phyloP scores from a whole-genome alignment of 2,329 filamentous ascomycete species.

The Fragosphaeria purpurea region DNA sequence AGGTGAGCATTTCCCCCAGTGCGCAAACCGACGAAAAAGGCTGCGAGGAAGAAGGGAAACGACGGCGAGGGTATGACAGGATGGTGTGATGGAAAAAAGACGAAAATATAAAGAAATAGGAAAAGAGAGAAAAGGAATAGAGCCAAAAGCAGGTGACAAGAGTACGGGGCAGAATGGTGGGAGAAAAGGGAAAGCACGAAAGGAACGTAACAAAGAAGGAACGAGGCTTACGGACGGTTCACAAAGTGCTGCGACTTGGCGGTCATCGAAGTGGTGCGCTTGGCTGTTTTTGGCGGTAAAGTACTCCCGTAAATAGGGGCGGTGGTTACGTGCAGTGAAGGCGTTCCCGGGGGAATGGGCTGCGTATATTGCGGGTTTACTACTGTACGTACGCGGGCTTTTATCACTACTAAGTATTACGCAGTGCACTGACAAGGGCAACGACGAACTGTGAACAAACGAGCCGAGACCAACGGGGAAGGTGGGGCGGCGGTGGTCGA shows the following conservation, averaged over 20 bases:
- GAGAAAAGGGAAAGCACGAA: neutral
- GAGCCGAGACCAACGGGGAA: neutral
- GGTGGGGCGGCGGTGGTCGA: conserved; percentile 1
- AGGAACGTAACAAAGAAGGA: neutral
- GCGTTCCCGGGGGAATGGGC: conserved; percentile 4
- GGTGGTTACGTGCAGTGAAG: conserved; percentile 2
- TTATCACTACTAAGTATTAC: no score
- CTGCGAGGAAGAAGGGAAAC: no score
- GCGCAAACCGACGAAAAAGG: no score
- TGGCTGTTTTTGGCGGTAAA: no score
- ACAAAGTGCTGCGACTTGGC: neutral
- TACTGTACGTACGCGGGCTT: neutral
- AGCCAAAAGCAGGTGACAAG: neutral
- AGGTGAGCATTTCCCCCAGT: no score
- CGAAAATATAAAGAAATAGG: neutral
- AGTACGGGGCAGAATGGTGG: neutral
- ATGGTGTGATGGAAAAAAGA: neutral
- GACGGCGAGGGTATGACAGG: no score
- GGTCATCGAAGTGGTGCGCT: neutral
- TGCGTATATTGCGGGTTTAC: conserved; percentile 1
- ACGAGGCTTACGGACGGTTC: conserved; percentile 5
- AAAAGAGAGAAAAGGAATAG: neutral
- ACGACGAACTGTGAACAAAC: neutral
- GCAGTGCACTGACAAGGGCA: neutral
- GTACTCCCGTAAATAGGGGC: neutral